These are phyloP conservation scores for Nematodospora anomalae DNA, from an alignment of 1,139 yeast genomes.

Conservation along the genomic window DNA sequence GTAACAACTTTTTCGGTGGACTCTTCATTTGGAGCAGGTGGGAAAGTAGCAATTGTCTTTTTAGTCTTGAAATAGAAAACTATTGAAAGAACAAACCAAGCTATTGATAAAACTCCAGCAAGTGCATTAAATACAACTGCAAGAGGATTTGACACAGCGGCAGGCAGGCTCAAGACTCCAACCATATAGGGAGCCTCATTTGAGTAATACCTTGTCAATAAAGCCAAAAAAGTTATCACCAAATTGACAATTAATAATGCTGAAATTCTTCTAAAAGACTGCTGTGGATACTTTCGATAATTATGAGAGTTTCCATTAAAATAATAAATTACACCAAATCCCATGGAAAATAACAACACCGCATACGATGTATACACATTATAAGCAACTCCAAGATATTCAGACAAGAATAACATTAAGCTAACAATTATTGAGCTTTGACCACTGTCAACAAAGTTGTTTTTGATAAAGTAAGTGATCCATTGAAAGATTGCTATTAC, in stretches of 20 bases:
- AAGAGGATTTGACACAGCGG: background rate
- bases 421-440: slow-evolving; percentile 8
- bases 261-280: slow-evolving; percentile 19
- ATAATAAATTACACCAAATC: slow-evolving; percentile 40
- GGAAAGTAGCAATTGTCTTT: slow-evolving; percentile 30
- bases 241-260: slow-evolving; percentile 17
- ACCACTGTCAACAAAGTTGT: slow-evolving; percentile 16
- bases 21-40: slow-evolving; percentile 22
- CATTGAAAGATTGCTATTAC: slow-evolving; percentile 13
- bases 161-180: slow-evolving; percentile 4
- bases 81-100: slow-evolving; percentile 21
- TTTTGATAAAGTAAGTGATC: slow-evolving; percentile 19
- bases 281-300: slow-evolving; percentile 28
- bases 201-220: slow-evolving; percentile 1
- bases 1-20: slow-evolving; percentile 21
- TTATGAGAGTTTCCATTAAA: slow-evolving; percentile 26
- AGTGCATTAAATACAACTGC: slow-evolving; percentile 2
- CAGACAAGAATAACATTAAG: slow-evolving; percentile 2
- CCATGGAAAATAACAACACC: slow-evolving; percentile 37
- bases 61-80: slow-evolving; percentile 30
- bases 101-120: slow-evolving; percentile 6
- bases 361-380: slow-evolving; percentile 14
- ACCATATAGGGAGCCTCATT: slow-evolving; percentile 5
- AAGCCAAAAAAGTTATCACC: slow-evolving; percentile 8
- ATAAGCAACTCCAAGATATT: slow-evolving; percentile 7